Conservation (phyloP, 2,329 filamentous ascomycete genomes). For the Didymella segeticola region DNA sequence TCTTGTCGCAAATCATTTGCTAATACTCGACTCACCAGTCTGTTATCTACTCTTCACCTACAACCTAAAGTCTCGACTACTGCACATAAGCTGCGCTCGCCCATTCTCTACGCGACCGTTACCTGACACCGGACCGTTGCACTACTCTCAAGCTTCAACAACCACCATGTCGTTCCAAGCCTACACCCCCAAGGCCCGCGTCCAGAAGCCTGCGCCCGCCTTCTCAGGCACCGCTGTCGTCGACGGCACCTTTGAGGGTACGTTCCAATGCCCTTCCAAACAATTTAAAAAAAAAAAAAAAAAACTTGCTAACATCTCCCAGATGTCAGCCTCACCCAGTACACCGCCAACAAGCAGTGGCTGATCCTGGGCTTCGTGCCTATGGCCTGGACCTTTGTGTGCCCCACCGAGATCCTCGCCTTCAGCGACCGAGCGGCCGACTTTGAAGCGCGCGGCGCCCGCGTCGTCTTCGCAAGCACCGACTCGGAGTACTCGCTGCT, state of each 20-base stretch:
- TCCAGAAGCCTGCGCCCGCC: constrained; percentile 49
- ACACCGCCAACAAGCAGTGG: constrained; percentile 59
- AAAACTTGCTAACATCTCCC: constrained; percentile 17
- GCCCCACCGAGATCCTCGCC: constrained; percentile 70
- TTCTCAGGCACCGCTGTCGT: constrained; percentile 50
- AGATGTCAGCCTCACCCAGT: constrained; percentile 50
- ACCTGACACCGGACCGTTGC: constrained; percentile 18
- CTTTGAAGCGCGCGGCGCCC: constrained; percentile 65
- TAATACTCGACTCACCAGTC: constrained; percentile 26
- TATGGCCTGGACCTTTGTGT: constrained; percentile 73
- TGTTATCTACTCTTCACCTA: constrained; percentile 10
- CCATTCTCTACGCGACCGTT: constrained; percentile 2
- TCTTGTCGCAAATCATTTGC: constrained; percentile 40
- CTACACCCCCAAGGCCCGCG: constrained; percentile 48
- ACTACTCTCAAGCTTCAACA: constrained; percentile 7
- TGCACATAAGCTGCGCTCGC: neutral
- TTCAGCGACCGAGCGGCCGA: constrained; percentile 68
- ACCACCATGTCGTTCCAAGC: constrained; percentile 41
- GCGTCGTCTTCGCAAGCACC: constrained; percentile 67
- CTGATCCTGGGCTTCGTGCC: constrained; percentile 71
- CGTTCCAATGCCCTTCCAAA: constrained; percentile 1
- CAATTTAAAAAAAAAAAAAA: too few relatives aligned
- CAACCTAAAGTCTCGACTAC: constrained; percentile 3
- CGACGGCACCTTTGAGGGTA: constrained; percentile 51
- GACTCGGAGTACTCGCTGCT: constrained; percentile 66